Percentiles rank a stretch among this genome's conserved stretches.
Conservation (phyloP, 2,329 filamentous ascomycete species). For the Colletotrichum filicis region DNA sequence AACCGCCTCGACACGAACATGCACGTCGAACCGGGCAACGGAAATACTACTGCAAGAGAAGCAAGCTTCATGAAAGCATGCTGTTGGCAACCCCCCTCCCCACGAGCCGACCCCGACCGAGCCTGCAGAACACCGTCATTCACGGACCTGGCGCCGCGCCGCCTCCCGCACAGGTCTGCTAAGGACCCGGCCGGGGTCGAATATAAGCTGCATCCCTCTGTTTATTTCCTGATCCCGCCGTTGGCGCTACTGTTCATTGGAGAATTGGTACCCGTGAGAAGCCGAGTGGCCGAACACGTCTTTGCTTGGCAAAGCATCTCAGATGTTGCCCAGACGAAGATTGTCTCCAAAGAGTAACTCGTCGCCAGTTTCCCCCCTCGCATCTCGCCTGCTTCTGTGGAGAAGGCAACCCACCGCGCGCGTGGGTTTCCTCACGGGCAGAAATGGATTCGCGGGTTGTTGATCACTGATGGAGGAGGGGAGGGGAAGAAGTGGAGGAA, state of each 20-base stretch:
- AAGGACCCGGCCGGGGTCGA: background rate
- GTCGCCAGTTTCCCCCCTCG: background rate
- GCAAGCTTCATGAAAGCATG: background rate
- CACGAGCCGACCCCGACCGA: constrained; percentile 5
- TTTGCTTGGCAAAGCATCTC: background rate
- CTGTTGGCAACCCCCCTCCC: background rate
- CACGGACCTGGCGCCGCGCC: constrained; percentile 10
- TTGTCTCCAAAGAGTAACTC: background rate
- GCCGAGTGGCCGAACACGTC: background rate
- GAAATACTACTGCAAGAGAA: background rate
- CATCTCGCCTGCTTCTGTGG: background rate
- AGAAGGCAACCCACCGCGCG: background rate
- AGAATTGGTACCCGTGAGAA: background rate
- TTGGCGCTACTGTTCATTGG: background rate
- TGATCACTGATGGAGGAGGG: background rate
- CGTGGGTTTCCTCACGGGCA: background rate
- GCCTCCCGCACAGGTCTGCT: constrained; percentile 1
- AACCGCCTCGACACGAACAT: background rate
- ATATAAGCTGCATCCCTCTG: background rate
- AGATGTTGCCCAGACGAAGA: background rate
- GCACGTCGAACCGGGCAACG: no score
- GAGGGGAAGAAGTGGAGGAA: background rate
- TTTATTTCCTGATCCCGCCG: background rate
- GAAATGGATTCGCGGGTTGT: background rate
- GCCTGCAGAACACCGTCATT: constrained; percentile 25